Conservation (phyloP, 139 green algal species). For the Micromonas pusilla region DNA sequence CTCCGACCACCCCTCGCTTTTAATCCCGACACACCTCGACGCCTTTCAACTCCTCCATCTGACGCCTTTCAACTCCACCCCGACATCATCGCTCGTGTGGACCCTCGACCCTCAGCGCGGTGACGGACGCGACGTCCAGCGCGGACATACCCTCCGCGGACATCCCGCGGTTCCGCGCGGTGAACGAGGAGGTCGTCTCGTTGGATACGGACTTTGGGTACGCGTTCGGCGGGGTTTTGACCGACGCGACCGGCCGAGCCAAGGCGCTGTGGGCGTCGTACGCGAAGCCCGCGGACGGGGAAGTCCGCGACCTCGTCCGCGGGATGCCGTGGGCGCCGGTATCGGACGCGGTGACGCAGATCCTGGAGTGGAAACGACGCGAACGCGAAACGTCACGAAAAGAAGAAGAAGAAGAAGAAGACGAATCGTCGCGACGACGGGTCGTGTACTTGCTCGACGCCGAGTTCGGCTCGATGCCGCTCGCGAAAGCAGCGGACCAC, state of each 20-base stretch:
- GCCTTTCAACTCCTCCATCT: too few species aligned
- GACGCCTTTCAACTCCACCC: too few species aligned
- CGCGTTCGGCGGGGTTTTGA: slow-evolving; percentile 69
- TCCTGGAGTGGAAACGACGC: background rate
- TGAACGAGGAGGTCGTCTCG: slow-evolving; percentile 84
- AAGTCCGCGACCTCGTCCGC: slow-evolving; percentile 46
- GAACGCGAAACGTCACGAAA: too few species aligned
- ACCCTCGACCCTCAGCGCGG: too few species aligned
- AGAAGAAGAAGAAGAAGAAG: background rate
- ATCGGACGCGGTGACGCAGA: background rate
- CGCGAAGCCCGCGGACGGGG: slow-evolving; percentile 62
- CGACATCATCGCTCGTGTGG: too few species aligned
- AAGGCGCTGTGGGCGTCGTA: slow-evolving; percentile 73
- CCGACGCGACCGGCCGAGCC: slow-evolving; percentile 56
- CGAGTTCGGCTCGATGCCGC: background rate
- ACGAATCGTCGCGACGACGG: too few species aligned
- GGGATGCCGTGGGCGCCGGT: slow-evolving; percentile 22
- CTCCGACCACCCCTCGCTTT: too few species aligned
- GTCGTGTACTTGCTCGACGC: background rate
- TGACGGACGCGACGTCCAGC: slow-evolving; percentile 60
- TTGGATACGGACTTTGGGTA: slow-evolving; percentile 87
- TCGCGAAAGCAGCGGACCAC: slow-evolving; percentile 8
- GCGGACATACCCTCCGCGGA: slow-evolving; percentile 55
- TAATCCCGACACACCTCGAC: too few species aligned
- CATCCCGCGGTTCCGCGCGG: slow-evolving; percentile 64